Evolutionary conservation across 2,329 filamentous ascomycete genomes (phyloP).

Genomic region (Stemphylium beticola): DNA sequence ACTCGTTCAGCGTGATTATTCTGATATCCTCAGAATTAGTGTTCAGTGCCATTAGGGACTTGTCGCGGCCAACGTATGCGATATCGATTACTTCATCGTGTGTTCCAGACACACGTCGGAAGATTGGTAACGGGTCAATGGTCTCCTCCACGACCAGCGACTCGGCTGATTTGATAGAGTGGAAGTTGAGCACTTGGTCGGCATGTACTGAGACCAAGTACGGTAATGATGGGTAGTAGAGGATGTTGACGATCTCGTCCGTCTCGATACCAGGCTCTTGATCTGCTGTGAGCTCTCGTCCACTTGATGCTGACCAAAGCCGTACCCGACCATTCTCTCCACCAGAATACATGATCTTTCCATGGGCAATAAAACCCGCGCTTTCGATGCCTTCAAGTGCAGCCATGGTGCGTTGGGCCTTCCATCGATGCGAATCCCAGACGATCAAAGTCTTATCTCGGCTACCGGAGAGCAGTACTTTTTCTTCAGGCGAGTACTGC

Average conservation of each 20-base stretch:
- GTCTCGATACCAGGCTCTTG: slow-evolving; percentile 67
- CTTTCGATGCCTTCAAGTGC: slow-evolving; percentile 85
- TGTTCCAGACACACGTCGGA: slow-evolving; percentile 88
- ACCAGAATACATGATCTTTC: slow-evolving; percentile 78
- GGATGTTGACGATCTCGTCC: slow-evolving; percentile 72
- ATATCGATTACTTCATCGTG: slow-evolving; percentile 98
- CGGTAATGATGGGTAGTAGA: slow-evolving; percentile 69
- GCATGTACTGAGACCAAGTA: slow-evolving; percentile 83
- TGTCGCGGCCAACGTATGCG: slow-evolving; percentile 80
- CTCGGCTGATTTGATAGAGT: slow-evolving; percentile 60
- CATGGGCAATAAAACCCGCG: slow-evolving; percentile 77
- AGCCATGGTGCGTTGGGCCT: slow-evolving; percentile 77
- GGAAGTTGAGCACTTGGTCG: slow-evolving; percentile 85
- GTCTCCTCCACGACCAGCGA: slow-evolving; percentile 49
- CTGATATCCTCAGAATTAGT: slow-evolving; percentile 95
- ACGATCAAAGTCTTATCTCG: slow-evolving; percentile 93
- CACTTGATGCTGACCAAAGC: slow-evolving; percentile 80
- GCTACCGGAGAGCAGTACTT: slow-evolving; percentile 80
- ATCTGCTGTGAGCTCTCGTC: slow-evolving; percentile 78
- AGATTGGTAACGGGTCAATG: slow-evolving; percentile 64
- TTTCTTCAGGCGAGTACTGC: slow-evolving; percentile 77
- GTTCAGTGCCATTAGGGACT: slow-evolving; percentile 83
- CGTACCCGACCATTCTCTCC: slow-evolving; percentile 83
- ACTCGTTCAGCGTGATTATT: slow-evolving; percentile 72
- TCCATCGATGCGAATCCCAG: slow-evolving; percentile 90